Evolutionary conservation across 768 basidiomycete genomes (phyloP), one percentile per base, ranked within the genome.

Genomic region (Tricholomella constricta): DNA sequence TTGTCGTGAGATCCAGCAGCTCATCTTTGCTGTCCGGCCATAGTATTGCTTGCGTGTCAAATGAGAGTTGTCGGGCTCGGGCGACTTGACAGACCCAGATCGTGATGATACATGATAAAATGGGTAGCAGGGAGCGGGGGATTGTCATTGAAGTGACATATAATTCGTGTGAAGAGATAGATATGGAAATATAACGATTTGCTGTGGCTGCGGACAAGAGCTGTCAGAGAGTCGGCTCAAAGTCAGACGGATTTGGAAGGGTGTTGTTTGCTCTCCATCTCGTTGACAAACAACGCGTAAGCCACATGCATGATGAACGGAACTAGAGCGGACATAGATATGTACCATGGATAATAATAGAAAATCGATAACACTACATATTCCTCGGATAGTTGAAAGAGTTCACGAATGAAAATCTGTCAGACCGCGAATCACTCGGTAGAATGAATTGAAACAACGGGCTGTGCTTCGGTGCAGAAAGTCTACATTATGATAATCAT

Each of bases 61-160:
- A 60, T 20, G 56, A 46, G n/a, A 62, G 40, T 23, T 44, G 40
- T 26, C 19, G 53, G n/a, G 51, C 51, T 41, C 12, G 47, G n/a
- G 22, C 34, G 36, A 37, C 44, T 38, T 17, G 48, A 26, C 34
- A n/a, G 11, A 52, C 9, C 37, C 25, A 51, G 1, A 37, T 29
- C 11, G 46, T 25, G 34, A 45, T 38, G 22, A 49, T 1, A 26
- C 45, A 37, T 38, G 35, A 36, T 43, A 26, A 32, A 36, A n/a
- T 14, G n/a, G 36, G 29, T 40, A 59, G 35, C 36, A 55, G 26
- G 23, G 32, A 40, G 32, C 37, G 19, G 22, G 20, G 22, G 20
- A 17, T 12, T 36, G 29, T 55, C 61, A 62, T 62, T 35, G 54
- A 55, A 32, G 40, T 45, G 45, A 32, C 58, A 62, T 60, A 44